Evolutionary conservation across 192 early-diverging fungal species (phyloP).

Genomic region (Coemansia sp.): DNA sequence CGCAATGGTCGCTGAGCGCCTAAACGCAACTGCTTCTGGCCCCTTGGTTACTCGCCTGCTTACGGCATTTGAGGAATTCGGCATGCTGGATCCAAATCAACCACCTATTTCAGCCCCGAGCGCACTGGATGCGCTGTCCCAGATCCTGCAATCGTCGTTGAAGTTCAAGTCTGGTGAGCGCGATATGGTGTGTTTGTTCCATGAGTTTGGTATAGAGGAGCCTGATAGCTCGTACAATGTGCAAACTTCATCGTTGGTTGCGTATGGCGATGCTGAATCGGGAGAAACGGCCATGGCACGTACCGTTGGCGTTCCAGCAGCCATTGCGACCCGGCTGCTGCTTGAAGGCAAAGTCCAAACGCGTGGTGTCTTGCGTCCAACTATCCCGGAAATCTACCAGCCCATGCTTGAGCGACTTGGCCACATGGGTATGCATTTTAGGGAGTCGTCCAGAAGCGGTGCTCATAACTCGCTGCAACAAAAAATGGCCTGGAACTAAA

Average conservation of each 20-base stretch:
- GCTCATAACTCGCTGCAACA: slow-evolving; percentile 40
- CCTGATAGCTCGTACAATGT: slow-evolving; percentile 60
- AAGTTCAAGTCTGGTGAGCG: slow-evolving; percentile 76
- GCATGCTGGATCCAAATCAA: slow-evolving; percentile 11
- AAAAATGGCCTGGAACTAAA: slow-evolving; percentile 37
- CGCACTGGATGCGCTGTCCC: slow-evolving; percentile 80
- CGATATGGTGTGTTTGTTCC: slow-evolving; percentile 92
- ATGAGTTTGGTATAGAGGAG: slow-evolving; percentile 85
- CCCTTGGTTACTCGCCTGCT: slow-evolving; percentile 55
- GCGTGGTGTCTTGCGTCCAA: slow-evolving; percentile 66
- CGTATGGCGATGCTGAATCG: slow-evolving; percentile 56
- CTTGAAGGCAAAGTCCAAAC: slow-evolving; percentile 53
- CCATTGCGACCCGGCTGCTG: slow-evolving; percentile 72
- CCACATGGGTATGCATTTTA: slow-evolving; percentile 60
- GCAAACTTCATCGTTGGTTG: slow-evolving; percentile 66
- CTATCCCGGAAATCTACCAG: slow-evolving; percentile 66
- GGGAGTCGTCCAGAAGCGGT: slow-evolving; percentile 49
- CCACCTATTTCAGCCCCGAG: slow-evolving; percentile 39
- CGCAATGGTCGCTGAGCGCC: slow-evolving; percentile 2
- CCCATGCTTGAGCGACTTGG: slow-evolving; percentile 67
- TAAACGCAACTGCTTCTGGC: slow-evolving; percentile 19
- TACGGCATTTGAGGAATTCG: slow-evolving; percentile 60
- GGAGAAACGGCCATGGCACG: slow-evolving; percentile 80
- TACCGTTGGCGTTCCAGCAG: slow-evolving; percentile 76
- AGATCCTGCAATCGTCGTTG: slow-evolving; percentile 72